Evolutionary conservation across 805 yeast genomes (phyloP).

Genomic region (Wickerhamiella domercqiae): DNA sequence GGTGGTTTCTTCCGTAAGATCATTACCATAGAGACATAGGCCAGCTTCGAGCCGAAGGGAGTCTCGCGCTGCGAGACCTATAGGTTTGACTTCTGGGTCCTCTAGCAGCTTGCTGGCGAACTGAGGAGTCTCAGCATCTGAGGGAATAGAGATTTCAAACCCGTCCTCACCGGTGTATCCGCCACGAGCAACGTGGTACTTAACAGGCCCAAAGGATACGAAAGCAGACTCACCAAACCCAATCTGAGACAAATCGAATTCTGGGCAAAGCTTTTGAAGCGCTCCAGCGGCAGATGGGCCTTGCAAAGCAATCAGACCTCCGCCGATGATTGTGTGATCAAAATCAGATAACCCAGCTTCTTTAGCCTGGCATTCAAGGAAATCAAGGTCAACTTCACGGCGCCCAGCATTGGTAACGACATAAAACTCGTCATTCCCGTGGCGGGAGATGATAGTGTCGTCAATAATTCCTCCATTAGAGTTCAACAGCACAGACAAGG

Average conservation of each 20-base stretch:
- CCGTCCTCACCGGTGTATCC: conserved; percentile 99
- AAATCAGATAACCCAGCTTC: conserved; percentile 23
- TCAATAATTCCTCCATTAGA: conserved; percentile 81
- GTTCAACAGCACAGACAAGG: conserved; percentile 60
- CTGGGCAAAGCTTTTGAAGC: conserved; percentile 50
- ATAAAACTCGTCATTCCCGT: conserved; percentile 48
- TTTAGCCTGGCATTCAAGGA: conserved; percentile 39
- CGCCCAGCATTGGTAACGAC: conserved; percentile 96
- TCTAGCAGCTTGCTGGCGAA: conserved; percentile 48
- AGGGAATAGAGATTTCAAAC: conserved; percentile 72
- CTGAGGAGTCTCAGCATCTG: conserved; percentile 33
- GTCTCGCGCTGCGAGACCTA: conserved; percentile 97
- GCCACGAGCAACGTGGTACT: conserved; percentile 74
- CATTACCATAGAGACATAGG: conserved; percentile 94
- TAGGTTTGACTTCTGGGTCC: conserved; percentile 48
- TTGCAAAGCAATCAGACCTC: conserved; percentile 76
- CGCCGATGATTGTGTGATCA: conserved; percentile 36
- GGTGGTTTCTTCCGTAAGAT: conserved; percentile 58
- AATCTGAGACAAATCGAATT: conserved; percentile 40
- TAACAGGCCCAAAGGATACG: conserved; percentile 24
- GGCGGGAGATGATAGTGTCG: conserved; percentile 81
- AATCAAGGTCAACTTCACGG: conserved; percentile 60
- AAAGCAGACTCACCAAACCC: conserved; percentile 59
- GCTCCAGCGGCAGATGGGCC: conserved; percentile 74
- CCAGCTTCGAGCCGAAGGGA: conserved; percentile 94